These are phyloP conservation scores for Onygenales sp. DNA, from an alignment of 2,329 filamentous ascomycete genomes.

Conservation along the genomic window DNA sequence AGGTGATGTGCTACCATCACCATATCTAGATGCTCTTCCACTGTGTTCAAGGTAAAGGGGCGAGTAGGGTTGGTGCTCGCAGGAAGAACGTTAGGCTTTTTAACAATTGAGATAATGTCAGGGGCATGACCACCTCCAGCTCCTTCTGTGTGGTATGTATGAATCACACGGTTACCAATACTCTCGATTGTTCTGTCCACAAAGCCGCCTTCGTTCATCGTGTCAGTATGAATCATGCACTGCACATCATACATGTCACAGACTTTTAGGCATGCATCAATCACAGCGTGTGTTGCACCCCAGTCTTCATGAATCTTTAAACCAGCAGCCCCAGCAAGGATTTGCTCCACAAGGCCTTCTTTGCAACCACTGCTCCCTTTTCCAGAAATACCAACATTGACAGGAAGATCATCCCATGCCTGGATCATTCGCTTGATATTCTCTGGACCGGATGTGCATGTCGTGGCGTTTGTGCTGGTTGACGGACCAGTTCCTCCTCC, in stretches of 20 bases:
- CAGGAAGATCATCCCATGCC: conserved; percentile 66
- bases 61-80: conserved; percentile 87
- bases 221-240: conserved; percentile 91
- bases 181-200: conserved; percentile 80
- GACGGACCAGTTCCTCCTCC: conserved; percentile 86
- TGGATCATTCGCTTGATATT: conserved; percentile 86
- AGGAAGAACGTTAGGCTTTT: conserved; percentile 78
- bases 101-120: conserved; percentile 90
- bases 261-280: conserved; percentile 74
- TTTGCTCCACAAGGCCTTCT: conserved; percentile 65
- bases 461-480: conserved; percentile 83
- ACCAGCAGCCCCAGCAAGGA: conserved; percentile 74
- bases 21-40: conserved; percentile 97
- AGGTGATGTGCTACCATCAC: conserved; percentile 96
- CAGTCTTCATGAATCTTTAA: conserved; percentile 95
- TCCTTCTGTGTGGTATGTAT: conserved; percentile 95
- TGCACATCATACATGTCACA: conserved; percentile 91
- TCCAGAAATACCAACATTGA: conserved; percentile 85
- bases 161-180: conserved; percentile 78
- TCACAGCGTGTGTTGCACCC: conserved; percentile 83
- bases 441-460: conserved; percentile 77
- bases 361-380: conserved; percentile 82
- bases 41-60: conserved; percentile 81
- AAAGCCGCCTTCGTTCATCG: conserved; percentile 93
- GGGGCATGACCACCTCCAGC: conserved; percentile 91